A percentile compares a stretch with the other conserved stretches of the same genome.
These are phyloP conservation scores for Aspergillus taichungensis DNA, from an alignment of 495 filamentous ascomycete species.

Conservation along the genomic window DNA sequence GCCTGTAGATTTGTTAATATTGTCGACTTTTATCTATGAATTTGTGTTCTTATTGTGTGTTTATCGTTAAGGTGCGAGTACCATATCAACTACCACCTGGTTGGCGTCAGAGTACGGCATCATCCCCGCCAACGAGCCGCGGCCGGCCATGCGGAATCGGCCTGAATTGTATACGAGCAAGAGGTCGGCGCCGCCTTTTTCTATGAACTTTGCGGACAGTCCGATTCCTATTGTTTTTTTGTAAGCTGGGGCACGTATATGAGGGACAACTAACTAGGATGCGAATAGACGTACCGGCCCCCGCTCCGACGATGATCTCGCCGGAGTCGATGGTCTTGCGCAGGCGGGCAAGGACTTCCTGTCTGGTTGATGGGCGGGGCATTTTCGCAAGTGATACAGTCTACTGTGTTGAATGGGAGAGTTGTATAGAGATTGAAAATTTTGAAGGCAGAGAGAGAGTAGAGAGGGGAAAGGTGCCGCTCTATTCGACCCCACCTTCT, in stretches of 20 bases:
- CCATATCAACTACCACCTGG: slow-evolving; percentile 60
- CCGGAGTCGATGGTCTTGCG: slow-evolving; percentile 42
- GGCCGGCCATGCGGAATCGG: slow-evolving; percentile 64
- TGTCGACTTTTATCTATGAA: not conserved
- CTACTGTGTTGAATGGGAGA: no score
- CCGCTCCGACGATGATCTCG: slow-evolving; percentile 54
- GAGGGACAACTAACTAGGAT: not conserved
- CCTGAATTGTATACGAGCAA: slow-evolving; percentile 68
- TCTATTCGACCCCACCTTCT: not conserved
- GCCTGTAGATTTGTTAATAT: slow-evolving; percentile 24
- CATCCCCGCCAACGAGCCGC: slow-evolving; percentile 59
- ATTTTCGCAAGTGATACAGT: slow-evolving; percentile 8
- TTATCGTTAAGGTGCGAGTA: slow-evolving; percentile 9
- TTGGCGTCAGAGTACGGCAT: slow-evolving; percentile 70
- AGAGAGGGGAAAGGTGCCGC: not conserved
- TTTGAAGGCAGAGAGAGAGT: no score
- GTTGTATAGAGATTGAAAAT: no score
- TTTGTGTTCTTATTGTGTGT: no score
- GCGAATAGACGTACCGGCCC: slow-evolving; percentile 41
- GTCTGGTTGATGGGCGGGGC: slow-evolving; percentile 37
- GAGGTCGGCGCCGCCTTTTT: slow-evolving; percentile 56
- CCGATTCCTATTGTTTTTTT: slow-evolving; percentile 43
- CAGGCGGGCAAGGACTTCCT: slow-evolving; percentile 48
- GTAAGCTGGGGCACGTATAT: not conserved
- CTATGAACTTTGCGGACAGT: slow-evolving; percentile 60